Evolutionary conservation across 495 filamentous ascomycete genomes (phyloP).

Genomic region (Massariosphaeria phaeospora): DNA sequence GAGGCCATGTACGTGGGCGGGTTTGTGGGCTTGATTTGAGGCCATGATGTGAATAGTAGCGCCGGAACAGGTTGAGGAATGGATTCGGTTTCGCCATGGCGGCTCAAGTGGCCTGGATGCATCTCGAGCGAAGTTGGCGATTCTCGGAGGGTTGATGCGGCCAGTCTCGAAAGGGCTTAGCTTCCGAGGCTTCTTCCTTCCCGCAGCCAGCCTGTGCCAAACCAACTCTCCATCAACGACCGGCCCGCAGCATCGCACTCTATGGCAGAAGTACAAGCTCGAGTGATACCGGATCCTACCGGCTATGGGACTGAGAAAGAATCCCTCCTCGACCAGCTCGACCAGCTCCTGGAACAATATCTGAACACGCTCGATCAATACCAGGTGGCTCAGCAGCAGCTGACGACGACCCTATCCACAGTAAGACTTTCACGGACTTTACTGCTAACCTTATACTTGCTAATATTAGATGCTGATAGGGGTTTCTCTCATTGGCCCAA

Average conservation of each 20-base stretch:
- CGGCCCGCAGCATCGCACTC: no score
- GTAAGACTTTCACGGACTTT: slow-evolving; percentile 37
- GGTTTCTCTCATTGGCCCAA: slow-evolving; percentile 44
- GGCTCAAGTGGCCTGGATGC: background rate
- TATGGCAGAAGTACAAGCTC: slow-evolving; percentile 20
- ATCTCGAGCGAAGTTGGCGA: background rate
- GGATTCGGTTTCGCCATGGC: slow-evolving; percentile 28
- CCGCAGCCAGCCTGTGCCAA: background rate
- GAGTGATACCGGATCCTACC: background rate
- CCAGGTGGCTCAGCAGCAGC: slow-evolving; percentile 52
- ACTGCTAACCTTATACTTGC: background rate
- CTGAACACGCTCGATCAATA: slow-evolving; percentile 66
- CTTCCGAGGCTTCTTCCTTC: slow-evolving; percentile 3
- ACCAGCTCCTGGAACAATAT: slow-evolving; percentile 64
- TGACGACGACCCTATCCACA: slow-evolving; percentile 53
- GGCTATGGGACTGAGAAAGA: background rate
- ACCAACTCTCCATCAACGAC: no score
- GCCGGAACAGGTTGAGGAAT: slow-evolving; percentile 24
- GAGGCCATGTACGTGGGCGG: background rate
- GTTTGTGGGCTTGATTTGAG: background rate
- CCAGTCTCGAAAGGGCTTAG: slow-evolving; percentile 5
- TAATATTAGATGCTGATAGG: slow-evolving; percentile 22
- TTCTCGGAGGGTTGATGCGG: slow-evolving; percentile 9
- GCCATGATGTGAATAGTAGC: slow-evolving; percentile 10
- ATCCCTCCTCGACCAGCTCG: slow-evolving; percentile 42